Evolutionary conservation across 2,329 filamentous ascomycete genomes (phyloP).

Genomic region (Bipolaris bicolor): DNA sequence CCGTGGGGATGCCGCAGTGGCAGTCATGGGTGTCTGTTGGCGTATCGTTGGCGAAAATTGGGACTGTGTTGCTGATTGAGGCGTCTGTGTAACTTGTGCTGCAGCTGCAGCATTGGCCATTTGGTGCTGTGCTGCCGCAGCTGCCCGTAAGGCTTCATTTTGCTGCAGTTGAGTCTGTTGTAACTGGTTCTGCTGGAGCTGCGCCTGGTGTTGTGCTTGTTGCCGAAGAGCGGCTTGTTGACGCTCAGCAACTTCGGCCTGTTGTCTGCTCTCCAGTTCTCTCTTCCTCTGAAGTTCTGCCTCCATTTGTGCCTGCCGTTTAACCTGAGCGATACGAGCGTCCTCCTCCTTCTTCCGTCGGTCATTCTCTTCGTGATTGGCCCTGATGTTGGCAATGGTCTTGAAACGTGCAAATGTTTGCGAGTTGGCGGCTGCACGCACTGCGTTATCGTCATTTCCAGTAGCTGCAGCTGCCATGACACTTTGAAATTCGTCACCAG

Average conservation of each 20-base stretch:
- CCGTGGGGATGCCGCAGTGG: conserved; percentile 51
- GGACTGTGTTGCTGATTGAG: conserved; percentile 63
- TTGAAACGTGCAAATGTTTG: conserved; percentile 93
- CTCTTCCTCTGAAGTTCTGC: conserved; percentile 44
- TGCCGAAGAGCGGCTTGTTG: conserved; percentile 61
- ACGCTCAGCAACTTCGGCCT: conserved; percentile 48
- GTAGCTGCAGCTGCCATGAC: conserved; percentile 62
- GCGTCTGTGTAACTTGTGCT: conserved; percentile 44
- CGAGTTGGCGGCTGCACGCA: conserved; percentile 72
- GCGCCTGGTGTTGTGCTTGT: conserved; percentile 46
- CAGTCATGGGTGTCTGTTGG: conserved; percentile 55
- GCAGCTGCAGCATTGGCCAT: conserved; percentile 33
- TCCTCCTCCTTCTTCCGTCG: conserved; percentile 57
- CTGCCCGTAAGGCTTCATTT: conserved; percentile 48
- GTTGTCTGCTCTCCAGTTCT: conserved; percentile 43
- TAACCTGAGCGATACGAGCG: conserved; percentile 49
- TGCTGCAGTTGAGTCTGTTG: conserved; percentile 40
- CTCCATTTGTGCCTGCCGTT: conserved; percentile 48
- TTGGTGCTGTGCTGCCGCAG: conserved; percentile 37
- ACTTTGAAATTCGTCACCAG: conserved; percentile 81
- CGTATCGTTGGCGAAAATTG: conserved; percentile 66
- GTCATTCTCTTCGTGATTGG: conserved; percentile 76
- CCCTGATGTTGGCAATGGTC: conserved; percentile 82
- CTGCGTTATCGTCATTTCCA: conserved; percentile 70
- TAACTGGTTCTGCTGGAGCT: conserved; percentile 27